These are phyloP conservation scores for Conoideocrella luteorostrata DNA, from an alignment of 2,329 filamentous ascomycete species.

Conservation along the genomic window DNA sequence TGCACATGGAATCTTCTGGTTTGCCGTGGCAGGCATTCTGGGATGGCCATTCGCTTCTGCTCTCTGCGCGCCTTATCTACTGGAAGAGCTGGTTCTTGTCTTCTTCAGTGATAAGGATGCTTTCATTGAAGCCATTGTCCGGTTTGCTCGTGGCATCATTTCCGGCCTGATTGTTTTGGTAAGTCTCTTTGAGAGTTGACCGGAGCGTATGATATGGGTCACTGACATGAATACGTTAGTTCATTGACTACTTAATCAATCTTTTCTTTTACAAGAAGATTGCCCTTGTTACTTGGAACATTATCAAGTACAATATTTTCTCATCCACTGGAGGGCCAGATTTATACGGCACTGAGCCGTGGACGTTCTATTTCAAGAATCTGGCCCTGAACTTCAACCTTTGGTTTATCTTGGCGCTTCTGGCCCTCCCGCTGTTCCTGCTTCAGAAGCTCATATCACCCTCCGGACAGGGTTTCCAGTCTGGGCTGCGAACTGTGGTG, in stretches of 20 bases:
- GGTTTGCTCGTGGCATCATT: conserved; percentile 61
- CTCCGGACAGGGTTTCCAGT: conserved; percentile 58
- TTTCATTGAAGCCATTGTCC: conserved; percentile 51
- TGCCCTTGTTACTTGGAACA: conserved; percentile 79
- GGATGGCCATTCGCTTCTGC: conserved; percentile 94
- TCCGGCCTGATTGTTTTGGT: conserved; percentile 65
- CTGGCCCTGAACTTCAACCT: conserved; percentile 90
- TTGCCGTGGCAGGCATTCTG: conserved; percentile 75
- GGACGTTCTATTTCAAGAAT: conserved; percentile 94
- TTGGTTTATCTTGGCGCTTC: conserved; percentile 78
- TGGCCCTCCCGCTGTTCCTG: conserved; percentile 67
- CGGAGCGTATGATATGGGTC: neutral
- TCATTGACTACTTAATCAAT: conserved; percentile 65
- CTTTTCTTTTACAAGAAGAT: conserved; percentile 78
- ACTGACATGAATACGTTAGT: too few relatives aligned
- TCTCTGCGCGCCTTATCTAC: conserved; percentile 70
- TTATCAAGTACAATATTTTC: conserved; percentile 93
- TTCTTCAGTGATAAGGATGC: conserved; percentile 50
- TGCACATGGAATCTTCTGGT: conserved; percentile 81
- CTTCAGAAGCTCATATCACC: conserved; percentile 62
- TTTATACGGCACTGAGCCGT: conserved; percentile 92
- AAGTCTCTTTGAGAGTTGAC: conserved; percentile 27
- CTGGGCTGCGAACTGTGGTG: conserved; percentile 66
- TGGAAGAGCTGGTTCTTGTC: conserved; percentile 64
- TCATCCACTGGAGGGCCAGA: conserved; percentile 75